Conservation (phyloP, 768 basidiomycete genomes). For the Dendrothele bispora region DNA sequence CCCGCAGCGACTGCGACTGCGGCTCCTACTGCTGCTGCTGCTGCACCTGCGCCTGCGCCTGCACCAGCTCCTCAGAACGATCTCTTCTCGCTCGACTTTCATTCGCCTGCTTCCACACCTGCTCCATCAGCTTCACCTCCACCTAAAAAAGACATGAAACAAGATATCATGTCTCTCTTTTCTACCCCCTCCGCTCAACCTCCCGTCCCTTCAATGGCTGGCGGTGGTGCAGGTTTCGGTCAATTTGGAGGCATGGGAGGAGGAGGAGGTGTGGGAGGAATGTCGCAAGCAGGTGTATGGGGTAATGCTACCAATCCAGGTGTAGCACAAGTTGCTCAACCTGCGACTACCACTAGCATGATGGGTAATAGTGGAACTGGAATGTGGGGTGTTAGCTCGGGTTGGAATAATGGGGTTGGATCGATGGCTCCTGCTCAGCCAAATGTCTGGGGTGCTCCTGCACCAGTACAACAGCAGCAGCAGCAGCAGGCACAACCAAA, state of each 20-base stretch:
- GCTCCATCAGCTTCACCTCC: conserved; percentile 23
- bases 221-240: conserved; percentile 28
- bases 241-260: conserved; percentile 31
- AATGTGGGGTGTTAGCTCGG: conserved; percentile 67
- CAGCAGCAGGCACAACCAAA: conserved; percentile 32
- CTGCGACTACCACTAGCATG: conserved; percentile 46
- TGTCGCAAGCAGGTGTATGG: conserved; percentile 34
- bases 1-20: conserved; percentile 15
- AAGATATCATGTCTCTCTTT: conserved; percentile 85
- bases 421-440: conserved; percentile 29
- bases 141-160: conserved; percentile 72
- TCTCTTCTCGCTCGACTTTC: conserved; percentile 86
- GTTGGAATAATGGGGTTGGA: conserved; percentile 60
- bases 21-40: conserved; percentile 19
- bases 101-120: conserved; percentile 48
- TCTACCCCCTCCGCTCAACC: conserved; percentile 44
- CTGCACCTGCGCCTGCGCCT: conserved; percentile 27
- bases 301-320: conserved; percentile 23
- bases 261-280: too few species aligned
- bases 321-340: conserved; percentile 22
- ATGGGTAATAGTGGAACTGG: conserved; percentile 53
- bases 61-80: conserved; percentile 51
- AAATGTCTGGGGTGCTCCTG: conserved; percentile 38
- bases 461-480: conserved; percentile 16
- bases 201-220: conserved; percentile 26